Percentiles rank a stretch among this genome's conserved stretches.
phyloP scores from a whole-genome alignment of 2,329 filamentous ascomycete genomes.

The Didymellaceae sp. region DNA sequence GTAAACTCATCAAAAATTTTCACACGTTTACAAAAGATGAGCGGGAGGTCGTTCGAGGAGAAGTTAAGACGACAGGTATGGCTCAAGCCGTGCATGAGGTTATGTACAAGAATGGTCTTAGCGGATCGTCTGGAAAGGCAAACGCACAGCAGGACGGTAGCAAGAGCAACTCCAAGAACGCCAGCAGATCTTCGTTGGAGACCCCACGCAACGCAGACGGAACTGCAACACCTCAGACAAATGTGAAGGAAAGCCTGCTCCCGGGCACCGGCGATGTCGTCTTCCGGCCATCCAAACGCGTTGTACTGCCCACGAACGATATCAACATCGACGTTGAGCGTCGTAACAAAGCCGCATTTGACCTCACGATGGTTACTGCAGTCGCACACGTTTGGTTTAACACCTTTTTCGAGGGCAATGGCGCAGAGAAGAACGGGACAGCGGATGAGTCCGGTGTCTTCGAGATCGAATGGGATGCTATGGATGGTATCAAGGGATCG shows the following conservation, averaged over 20 bases:
- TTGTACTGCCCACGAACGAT: constrained; percentile 80
- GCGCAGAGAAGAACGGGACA: constrained; percentile 70
- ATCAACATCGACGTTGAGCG: constrained; percentile 90
- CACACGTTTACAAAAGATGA: constrained; percentile 81
- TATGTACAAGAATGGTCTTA: constrained; percentile 49
- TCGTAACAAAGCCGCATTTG: constrained; percentile 77
- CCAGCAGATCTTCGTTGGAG: constrained; percentile 27
- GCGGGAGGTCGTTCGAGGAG: constrained; percentile 69
- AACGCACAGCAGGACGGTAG: constrained; percentile 14
- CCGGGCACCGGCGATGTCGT: constrained; percentile 73
- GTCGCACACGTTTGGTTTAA: constrained; percentile 99
- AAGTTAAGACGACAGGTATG: constrained; percentile 51
- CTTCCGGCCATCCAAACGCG: constrained; percentile 71
- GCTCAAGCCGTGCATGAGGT: constrained; percentile 55
- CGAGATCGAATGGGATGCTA: constrained; percentile 73
- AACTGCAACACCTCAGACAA: constrained; percentile 21
- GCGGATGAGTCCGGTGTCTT: constrained; percentile 74
- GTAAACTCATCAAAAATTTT: constrained; percentile 81
- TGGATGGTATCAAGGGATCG: constrained; percentile 96
- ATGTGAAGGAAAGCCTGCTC: constrained; percentile 50
- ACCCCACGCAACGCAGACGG: constrained; percentile 24
- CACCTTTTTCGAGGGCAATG: constrained; percentile 84
- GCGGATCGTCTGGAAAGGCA: constrained; percentile 32
- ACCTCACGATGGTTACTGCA: constrained; percentile 86
- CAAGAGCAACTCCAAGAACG: constrained; percentile 28